Conservation (phyloP, 2,329 filamentous ascomycete species). For the Pseudovirgaria hyperparasitica region DNA sequence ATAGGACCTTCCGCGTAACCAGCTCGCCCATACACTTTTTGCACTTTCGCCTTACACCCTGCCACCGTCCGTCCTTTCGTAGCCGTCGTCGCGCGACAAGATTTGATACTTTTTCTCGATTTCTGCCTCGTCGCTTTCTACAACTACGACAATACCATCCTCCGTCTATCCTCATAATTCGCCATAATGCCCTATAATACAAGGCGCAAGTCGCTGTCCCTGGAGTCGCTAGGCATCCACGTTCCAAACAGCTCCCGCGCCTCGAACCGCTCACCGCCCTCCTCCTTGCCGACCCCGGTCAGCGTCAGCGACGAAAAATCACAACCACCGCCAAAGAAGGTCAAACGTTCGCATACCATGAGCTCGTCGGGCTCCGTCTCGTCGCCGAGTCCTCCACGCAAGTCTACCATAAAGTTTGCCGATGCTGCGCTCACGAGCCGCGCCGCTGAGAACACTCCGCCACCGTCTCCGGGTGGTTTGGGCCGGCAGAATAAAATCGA, state of each 20-base stretch:
- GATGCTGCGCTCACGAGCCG: constrained; percentile 33
- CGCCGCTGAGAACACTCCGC: constrained; percentile 59
- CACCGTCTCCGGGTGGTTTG: constrained; percentile 53
- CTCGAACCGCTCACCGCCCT: constrained; percentile 41
- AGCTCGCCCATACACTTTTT: constrained; percentile 4
- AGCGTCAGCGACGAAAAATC: constrained; percentile 40
- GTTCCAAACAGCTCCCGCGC: constrained; percentile 48
- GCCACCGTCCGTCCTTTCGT: neutral
- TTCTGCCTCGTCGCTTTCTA: neutral
- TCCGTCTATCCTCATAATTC: constrained; percentile 2
- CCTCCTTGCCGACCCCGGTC: constrained; percentile 43
- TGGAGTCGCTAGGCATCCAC: constrained; percentile 86
- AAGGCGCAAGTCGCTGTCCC: constrained; percentile 85
- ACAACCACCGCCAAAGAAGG: constrained; percentile 43
- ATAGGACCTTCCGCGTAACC: constrained; percentile 2
- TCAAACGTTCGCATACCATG: constrained; percentile 62
- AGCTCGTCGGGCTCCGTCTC: constrained; percentile 24
- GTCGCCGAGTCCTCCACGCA: constrained; percentile 32
- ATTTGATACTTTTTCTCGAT: neutral
- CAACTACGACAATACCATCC: constrained; percentile 4
- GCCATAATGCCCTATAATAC: constrained; percentile 83
- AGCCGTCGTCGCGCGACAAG: neutral
- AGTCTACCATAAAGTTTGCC: constrained; percentile 32
- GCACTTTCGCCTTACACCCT: no score
- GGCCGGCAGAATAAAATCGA: constrained; percentile 49